Conservation (phyloP, 768 basidiomycete species). For the Mycena galericulata region DNA sequence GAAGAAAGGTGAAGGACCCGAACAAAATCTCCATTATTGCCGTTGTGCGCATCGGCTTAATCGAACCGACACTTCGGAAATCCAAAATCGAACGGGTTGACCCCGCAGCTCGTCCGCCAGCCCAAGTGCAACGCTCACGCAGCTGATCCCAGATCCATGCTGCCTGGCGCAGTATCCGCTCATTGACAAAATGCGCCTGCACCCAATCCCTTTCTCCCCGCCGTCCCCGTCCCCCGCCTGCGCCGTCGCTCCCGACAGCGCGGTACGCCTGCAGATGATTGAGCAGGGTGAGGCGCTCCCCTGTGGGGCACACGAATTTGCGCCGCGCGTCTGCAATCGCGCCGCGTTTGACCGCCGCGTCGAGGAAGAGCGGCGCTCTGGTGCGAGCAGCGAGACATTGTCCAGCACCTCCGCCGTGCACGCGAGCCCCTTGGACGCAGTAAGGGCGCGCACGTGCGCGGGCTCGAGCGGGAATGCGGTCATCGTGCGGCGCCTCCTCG, state of each 20-base stretch:
- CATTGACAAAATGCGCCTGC: conserved; percentile 83
- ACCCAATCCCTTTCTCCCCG: conserved; percentile 75
- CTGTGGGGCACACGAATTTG: too few species aligned
- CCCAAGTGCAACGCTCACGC: conserved; percentile 68
- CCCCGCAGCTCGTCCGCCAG: conserved; percentile 66
- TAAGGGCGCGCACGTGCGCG: conserved; percentile 73
- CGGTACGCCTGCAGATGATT: conserved; percentile 86
- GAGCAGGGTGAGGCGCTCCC: conserved; percentile 92
- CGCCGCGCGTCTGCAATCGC: conserved; percentile 74
- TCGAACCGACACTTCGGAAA: too few species aligned
- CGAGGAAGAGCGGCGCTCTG: conserved; percentile 85
- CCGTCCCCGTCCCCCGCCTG: conserved; percentile 48
- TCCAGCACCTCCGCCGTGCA: conserved; percentile 87
- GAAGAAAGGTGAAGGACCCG: too few species aligned
- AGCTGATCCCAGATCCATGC: conserved; percentile 86
- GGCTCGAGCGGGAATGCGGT: conserved; percentile 95
- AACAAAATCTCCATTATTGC: too few species aligned
- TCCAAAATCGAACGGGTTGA: too few species aligned
- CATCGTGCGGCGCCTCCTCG: conserved; percentile 86
- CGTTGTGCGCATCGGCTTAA: too few species aligned
- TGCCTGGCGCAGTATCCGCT: conserved; percentile 83
- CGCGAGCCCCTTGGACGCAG: conserved; percentile 71
- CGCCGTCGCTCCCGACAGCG: conserved; percentile 67
- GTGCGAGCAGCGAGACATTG: conserved; percentile 86
- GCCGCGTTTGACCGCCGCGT: conserved; percentile 83